Conservation (phyloP, 768 basidiomycete species). For the Mycena rosella region DNA sequence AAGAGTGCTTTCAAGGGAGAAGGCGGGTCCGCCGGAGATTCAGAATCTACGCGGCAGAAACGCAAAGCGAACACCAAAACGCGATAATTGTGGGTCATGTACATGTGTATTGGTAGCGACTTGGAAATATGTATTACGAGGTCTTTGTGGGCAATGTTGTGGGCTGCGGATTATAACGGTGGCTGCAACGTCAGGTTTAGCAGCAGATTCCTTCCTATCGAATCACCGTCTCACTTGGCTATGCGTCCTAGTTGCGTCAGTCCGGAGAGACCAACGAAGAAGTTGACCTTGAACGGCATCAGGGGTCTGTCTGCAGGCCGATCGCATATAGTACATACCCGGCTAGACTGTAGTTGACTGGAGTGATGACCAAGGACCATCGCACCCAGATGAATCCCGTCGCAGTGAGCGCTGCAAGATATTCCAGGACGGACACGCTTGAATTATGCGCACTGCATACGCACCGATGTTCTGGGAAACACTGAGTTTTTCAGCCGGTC, state of each 20-base stretch:
- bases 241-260: conserved; percentile 77
- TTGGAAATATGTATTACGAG: too few species aligned
- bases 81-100: conserved; percentile 23
- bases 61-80: conserved; percentile 34
- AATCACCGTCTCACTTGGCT: too few species aligned
- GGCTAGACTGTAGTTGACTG: conserved; percentile 94
- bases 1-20: conserved; percentile 38
- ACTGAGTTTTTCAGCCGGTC: conserved; percentile 95
- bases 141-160: conserved; percentile 42
- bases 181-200: conserved; percentile 40
- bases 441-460: conserved; percentile 44
- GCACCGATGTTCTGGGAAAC: conserved; percentile 92
- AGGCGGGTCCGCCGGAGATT: conserved; percentile 6
- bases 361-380: conserved; percentile 96
- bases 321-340: conserved; percentile 70
- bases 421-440: not conserved
- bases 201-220: too few species aligned
- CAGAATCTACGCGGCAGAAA: conserved; percentile 25
- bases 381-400: conserved; percentile 99
- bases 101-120: conserved; percentile 14
- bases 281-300: conserved; percentile 70
- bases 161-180: conserved; percentile 44
- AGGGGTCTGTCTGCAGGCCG: conserved; percentile 16
- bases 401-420: conserved; percentile 79
- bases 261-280: conserved; percentile 85